Conservation (phyloP, 176 grass and related monocot species). For the Juncus effusus region DNA sequence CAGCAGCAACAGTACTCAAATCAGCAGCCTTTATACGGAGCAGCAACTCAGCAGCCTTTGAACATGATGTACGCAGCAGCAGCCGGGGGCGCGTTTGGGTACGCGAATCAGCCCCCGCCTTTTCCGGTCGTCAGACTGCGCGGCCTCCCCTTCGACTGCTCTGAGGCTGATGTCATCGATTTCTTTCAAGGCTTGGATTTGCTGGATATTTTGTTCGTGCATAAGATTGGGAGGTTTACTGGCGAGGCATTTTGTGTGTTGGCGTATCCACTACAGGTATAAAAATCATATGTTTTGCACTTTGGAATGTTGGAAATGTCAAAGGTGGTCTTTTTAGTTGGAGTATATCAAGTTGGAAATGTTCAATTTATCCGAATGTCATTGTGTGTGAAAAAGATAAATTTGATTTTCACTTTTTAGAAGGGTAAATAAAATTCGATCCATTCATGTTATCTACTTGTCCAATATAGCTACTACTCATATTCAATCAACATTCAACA, state of each 20-base stretch:
- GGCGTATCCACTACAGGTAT: conserved; percentile 35
- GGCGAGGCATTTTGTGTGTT: conserved; percentile 40
- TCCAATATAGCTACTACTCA: background rate
- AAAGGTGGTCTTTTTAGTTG: background rate
- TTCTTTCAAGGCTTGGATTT: conserved; percentile 42
- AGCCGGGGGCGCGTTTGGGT: conserved; percentile 12
- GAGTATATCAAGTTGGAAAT: background rate
- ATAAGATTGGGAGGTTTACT: conserved; percentile 39
- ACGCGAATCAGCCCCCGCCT: conserved; percentile 20
- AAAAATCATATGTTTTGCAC: background rate
- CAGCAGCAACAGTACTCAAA: background rate
- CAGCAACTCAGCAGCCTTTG: background rate
- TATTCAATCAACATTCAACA: background rate
- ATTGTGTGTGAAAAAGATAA: background rate
- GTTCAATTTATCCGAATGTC: background rate
- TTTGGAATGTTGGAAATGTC: background rate
- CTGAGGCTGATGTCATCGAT: conserved; percentile 36
- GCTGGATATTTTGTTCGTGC: conserved; percentile 41
- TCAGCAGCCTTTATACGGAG: conserved; percentile 3
- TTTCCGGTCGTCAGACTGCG: conserved; percentile 43
- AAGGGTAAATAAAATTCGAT: too few species aligned
- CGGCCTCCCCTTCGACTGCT: conserved; percentile 44
- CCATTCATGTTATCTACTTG: too few species aligned
- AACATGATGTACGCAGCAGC: conserved; percentile 23
- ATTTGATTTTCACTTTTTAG: background rate